phyloP scores from a whole-genome alignment of 192 early-diverging fungal species.

The Mortierella hygrophila region DNA sequence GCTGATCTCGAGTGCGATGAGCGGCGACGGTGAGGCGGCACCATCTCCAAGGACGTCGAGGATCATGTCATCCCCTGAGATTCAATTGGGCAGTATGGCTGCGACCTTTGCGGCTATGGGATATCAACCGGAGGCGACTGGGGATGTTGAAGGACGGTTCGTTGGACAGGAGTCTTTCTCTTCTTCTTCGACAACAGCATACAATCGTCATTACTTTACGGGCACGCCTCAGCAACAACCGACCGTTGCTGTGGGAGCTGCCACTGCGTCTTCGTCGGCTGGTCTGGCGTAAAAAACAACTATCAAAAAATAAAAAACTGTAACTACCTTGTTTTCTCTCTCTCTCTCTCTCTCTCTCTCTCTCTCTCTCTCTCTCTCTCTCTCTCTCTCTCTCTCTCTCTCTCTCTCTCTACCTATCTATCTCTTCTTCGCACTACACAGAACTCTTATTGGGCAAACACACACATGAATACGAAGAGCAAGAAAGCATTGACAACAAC shows the following conservation, averaged over 20 bases:
- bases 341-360: too few species aligned
- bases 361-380: too few species aligned
- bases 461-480: too few species aligned
- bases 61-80: slow-evolving; percentile 46
- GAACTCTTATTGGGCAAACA: too few species aligned
- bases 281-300: neutral
- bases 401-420: too few species aligned
- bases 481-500: too few species aligned
- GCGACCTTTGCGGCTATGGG: neutral
- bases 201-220: neutral
- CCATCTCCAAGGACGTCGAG: slow-evolving; percentile 38
- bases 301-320: too few species aligned
- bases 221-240: slow-evolving; percentile 4
- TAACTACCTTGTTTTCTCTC: too few species aligned
- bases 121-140: neutral
- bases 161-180: neutral
- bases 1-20: neutral
- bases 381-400: too few species aligned
- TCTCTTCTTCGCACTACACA: too few species aligned
- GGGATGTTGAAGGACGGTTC: neutral
- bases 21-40: neutral
- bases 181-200: neutral
- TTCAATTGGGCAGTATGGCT: slow-evolving; percentile 18
- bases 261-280: slow-evolving; percentile 4
- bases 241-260: neutral